Base-by-base conservation (phyloP, 1,284 basidiomycete genomes). In the Caloboletus inedulis region DNA sequence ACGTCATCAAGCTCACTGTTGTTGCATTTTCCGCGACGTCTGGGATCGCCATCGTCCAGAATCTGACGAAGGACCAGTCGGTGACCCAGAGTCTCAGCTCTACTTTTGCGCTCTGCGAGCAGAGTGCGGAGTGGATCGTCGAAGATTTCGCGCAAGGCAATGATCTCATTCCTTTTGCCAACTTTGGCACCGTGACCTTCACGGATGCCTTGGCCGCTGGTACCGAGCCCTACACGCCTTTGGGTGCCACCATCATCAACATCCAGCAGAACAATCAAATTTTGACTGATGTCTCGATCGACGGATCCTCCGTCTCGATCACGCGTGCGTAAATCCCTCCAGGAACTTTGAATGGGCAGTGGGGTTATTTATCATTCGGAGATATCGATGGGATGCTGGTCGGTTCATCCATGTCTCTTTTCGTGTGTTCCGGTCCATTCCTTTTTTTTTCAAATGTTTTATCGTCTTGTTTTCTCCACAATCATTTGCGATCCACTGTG, bases 101-200 rank as follows among this genome's bases (percentile, higher is more conserved):
- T 5, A 14, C 45, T 3, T 34, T 2, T 7, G 10, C 42, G 3
- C 53, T 56, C 30, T 51, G 36, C n/a, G n/a, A n/a, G n/a, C n/a
- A 19, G 23, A 30, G 12, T 16, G 30, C 53, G 5, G 53, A 49
- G 35, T 55, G 53, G 53, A 51, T 51, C 19, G 53, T 55, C n/a
- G 46, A 55, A 30, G 53, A 54, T 29, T 55, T 41, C 37, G 3
- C 9, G 3, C n/a, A 23, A 7, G 6, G 10, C 13, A 27, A 18
- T 13, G 4, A 2, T 18, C 4, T 25, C 4, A 25, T 40, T 10
- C 31, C 44, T 2, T 23, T 54, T 36, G 36, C 40, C 23, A 18
- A 54, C 44, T 54, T 48, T 30, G n/a, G 40, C 13, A 29, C 29
- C 14, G 48, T 39, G 16, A 52, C 49, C n/a, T 53, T 53, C 7